These are phyloP conservation scores for Euphorbia pulcherrima DNA, from an alignment of 345 rosid species.

Conservation along the genomic window DNA sequence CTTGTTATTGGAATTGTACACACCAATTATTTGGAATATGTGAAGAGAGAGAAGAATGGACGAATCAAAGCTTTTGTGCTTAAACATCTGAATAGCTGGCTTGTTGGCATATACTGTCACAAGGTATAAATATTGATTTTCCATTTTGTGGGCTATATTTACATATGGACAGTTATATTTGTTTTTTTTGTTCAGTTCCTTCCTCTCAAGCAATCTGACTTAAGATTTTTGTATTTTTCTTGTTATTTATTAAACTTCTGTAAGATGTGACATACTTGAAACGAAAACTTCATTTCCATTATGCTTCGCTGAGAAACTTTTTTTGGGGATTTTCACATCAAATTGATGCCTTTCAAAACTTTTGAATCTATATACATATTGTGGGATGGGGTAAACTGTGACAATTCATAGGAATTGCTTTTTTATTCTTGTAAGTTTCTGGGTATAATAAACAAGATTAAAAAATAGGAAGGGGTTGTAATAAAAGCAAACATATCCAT, in stretches of 20 bases:
- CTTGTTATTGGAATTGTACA: constrained; percentile 74
- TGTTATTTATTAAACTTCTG: not conserved
- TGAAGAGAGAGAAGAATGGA: constrained; percentile 81
- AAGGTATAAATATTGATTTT: constrained; percentile 45
- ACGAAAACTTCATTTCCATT: not conserved
- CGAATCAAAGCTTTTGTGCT: constrained; percentile 56
- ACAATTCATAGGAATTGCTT: not conserved
- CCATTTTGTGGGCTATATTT: not conserved
- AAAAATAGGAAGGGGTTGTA: no score
- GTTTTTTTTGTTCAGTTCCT: not conserved
- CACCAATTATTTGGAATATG: constrained; percentile 91
- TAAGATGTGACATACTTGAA: not conserved
- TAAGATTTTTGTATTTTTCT: not conserved
- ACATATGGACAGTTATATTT: not conserved
- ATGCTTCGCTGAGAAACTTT: not conserved
- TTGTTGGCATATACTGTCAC: constrained; percentile 86
- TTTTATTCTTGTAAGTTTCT: not conserved
- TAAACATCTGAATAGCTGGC: constrained; percentile 63
- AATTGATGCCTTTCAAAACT: not conserved
- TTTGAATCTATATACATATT: not conserved
- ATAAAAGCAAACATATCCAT: not conserved
- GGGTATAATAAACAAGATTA: not conserved
- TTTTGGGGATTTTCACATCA: not conserved
- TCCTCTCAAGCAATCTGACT: not conserved
- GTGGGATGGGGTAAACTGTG: not conserved